Base-by-base conservation (phyloP, 257 asterid species). In the Phtheirospermum japonicum region DNA sequence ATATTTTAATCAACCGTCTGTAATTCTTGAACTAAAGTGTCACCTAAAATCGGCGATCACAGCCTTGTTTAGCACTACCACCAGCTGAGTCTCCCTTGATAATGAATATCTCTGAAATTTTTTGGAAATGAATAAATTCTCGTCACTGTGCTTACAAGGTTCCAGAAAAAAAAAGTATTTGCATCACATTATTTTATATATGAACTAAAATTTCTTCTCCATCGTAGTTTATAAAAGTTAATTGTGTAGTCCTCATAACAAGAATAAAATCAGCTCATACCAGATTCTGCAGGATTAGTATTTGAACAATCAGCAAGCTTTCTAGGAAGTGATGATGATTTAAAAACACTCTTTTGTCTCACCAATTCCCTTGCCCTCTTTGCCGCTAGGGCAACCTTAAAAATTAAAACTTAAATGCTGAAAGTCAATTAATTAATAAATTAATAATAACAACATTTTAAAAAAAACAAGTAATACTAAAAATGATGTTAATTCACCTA, bases 21-120 rank as follows among this genome's bases (percentile, higher is more conserved):
- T 46, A 49, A 49, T 49, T 16, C n/a, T 49, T 16, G 11, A 39
- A 61, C 4, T 53, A 67, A 69, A 58, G 12, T 58, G 19, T 77
- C 71, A 92, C 99, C 99, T 93, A 97, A 87, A 86, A 93, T 36
- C 94, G 86, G 54, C 99, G 93, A 76, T 93, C 99, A 45, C n/a
- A n/a, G n/a, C n/a, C n/a, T n/a, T n/a, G n/a, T n/a, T n/a, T n/a
- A n/a, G n/a, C n/a, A n/a, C n/a, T n/a, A n/a, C n/a, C n/a, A n/a
- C n/a, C n/a, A n/a, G n/a, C n/a, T n/a, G n/a, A n/a, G n/a, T n/a
- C n/a, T n/a, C n/a, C n/a, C n/a, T n/a, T n/a, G n/a, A n/a, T n/a
- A n/a, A n/a, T n/a, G n/a, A n/a, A n/a, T n/a, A n/a, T n/a, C n/a
- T n/a, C n/a, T n/a, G n/a, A n/a, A n/a, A n/a, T n/a, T n/a, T n/a